Conservation (phyloP, 2,329 filamentous ascomycete species). For the Hawksworthiomyces lignivorus region DNA sequence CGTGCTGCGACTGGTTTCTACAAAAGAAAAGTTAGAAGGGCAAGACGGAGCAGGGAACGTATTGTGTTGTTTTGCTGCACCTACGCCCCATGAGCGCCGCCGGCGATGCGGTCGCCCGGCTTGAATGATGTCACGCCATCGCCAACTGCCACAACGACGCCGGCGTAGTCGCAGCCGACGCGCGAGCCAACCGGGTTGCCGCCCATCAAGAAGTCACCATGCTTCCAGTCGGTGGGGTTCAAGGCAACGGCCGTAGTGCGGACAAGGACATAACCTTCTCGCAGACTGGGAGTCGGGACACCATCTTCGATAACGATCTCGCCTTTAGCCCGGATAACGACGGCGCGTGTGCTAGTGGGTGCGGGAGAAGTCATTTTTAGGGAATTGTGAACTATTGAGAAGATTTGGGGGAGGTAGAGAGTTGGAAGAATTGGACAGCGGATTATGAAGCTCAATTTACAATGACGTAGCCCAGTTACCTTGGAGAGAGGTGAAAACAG, state of each 20-base stretch:
- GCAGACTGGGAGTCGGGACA: constrained; percentile 18
- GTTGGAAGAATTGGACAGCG: too few species aligned
- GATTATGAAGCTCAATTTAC: too few species aligned
- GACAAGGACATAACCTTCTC: constrained; percentile 21
- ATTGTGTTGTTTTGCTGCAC: constrained; percentile 5
- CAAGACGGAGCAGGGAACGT: too few species aligned
- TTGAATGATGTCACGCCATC: constrained; percentile 32
- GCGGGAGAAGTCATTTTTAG: constrained; percentile 7
- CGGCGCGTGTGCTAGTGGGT: constrained; percentile 16
- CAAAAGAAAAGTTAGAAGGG: background rate
- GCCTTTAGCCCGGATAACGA: constrained; percentile 18
- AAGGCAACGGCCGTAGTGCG: constrained; percentile 20
- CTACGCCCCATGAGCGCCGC: constrained; percentile 30
- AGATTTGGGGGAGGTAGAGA: too few species aligned
- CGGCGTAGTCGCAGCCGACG: constrained; percentile 37
- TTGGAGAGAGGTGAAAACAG: too few species aligned
- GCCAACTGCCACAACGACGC: constrained; percentile 39
- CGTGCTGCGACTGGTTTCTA: constrained; percentile 25
- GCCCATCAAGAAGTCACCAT: constrained; percentile 9
- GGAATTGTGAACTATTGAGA: too few species aligned
- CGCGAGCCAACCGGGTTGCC: constrained; percentile 6
- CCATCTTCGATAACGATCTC: constrained; percentile 15
- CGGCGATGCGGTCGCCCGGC: constrained; percentile 40
- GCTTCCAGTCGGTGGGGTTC: constrained; percentile 25
- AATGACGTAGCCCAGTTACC: too few species aligned